Percentiles rank a stretch among this genome's conserved stretches.
Evolutionary conservation across 2,329 filamentous ascomycete genomes (phyloP).

Genomic region (Sporothrix euskadiensis): DNA sequence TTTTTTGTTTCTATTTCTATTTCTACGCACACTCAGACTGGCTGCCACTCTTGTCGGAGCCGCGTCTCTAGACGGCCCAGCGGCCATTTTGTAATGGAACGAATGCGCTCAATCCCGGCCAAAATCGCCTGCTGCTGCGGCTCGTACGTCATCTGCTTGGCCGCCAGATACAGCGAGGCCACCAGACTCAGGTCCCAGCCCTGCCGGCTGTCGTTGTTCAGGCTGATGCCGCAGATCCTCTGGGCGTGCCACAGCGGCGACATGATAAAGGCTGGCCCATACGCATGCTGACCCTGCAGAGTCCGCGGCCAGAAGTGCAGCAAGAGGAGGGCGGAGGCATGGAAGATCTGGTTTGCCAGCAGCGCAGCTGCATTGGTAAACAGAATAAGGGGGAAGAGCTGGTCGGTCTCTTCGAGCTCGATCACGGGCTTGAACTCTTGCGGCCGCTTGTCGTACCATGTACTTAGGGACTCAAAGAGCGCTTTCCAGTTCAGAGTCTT

Average conservation of each 20-base stretch:
- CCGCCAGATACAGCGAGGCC: neutral
- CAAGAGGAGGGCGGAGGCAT: slow-evolving; percentile 55
- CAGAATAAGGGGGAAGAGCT: slow-evolving; percentile 42
- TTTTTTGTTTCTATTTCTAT: too few relatives aligned
- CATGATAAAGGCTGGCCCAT: too few relatives aligned
- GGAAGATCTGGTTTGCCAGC: slow-evolving; percentile 56
- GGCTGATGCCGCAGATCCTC: neutral
- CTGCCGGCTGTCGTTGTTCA: neutral
- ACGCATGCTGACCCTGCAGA: neutral
- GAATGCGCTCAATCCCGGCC: neutral
- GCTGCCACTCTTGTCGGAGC: too few relatives aligned
- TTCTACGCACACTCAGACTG: too few relatives aligned
- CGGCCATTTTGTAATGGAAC: too few relatives aligned
- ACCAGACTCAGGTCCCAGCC: neutral
- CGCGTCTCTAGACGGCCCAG: too few relatives aligned
- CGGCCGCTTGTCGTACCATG: neutral
- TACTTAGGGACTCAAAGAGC: neutral
- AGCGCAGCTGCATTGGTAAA: slow-evolving; percentile 47
- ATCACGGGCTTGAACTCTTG: neutral
- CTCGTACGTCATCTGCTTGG: neutral
- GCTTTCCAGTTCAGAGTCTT: neutral
- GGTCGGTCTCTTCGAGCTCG: neutral
- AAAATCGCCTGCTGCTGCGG: neutral
- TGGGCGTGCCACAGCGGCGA: neutral
- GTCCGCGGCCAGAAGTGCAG: slow-evolving; percentile 43